phyloP scores from a whole-genome alignment of 345 rosid genomes.

The Arabis alpina region DNA sequence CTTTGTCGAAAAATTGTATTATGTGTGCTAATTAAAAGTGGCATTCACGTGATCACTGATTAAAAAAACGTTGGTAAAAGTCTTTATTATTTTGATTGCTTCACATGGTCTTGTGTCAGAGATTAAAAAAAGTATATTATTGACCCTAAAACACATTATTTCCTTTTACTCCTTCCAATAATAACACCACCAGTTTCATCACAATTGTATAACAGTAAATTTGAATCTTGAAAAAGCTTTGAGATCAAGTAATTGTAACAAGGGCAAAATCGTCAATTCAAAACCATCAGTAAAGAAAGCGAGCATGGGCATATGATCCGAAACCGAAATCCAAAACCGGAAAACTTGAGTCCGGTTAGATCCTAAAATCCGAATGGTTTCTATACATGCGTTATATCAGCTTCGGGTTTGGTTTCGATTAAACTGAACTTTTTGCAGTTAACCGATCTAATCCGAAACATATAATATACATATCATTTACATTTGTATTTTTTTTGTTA shows the following conservation, averaged over 20 bases:
- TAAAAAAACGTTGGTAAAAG: slow-evolving; percentile 35
- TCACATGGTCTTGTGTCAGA: slow-evolving; percentile 43
- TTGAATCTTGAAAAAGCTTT: slow-evolving; percentile 3
- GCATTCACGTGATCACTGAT: slow-evolving; percentile 37
- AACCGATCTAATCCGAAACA: too few relatives aligned
- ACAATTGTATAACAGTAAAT: too few relatives aligned
- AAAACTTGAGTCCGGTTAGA: too few relatives aligned
- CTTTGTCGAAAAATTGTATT: neutral
- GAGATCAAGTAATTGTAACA: slow-evolving; percentile 21
- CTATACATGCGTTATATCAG: too few relatives aligned
- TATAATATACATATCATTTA: too few relatives aligned
- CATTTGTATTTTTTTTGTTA: too few relatives aligned
- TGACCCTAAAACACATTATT: neutral
- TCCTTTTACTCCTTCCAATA: neutral
- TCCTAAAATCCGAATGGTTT: too few relatives aligned
- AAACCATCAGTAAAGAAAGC: neutral
- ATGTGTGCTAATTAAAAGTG: slow-evolving; percentile 15
- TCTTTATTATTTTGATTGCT: slow-evolving; percentile 39
- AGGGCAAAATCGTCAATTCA: slow-evolving; percentile 34
- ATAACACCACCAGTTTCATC: too few relatives aligned
- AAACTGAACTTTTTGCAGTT: too few relatives aligned
- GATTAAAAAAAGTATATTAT: slow-evolving; percentile 1
- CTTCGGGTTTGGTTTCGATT: too few relatives aligned
- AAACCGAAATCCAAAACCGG: too few relatives aligned
- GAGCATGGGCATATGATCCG: too few relatives aligned